Evolutionary conservation across 495 filamentous ascomycete genomes (phyloP).

Genomic region (Usnea hakonensis): DNA sequence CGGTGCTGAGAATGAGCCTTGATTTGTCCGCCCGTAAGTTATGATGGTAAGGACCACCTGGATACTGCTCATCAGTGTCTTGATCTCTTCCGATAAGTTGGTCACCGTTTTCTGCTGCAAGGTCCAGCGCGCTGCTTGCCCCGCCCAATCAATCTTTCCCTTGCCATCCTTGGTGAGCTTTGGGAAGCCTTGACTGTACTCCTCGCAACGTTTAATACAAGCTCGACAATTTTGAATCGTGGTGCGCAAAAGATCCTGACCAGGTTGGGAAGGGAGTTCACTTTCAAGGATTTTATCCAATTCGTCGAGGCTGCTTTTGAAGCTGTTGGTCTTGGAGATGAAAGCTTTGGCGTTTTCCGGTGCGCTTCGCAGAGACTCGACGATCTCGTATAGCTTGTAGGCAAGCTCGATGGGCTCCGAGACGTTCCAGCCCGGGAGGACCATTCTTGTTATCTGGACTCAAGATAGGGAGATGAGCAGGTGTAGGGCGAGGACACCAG

Average conservation of each 20-base stretch:
- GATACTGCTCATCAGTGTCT: constrained; percentile 4
- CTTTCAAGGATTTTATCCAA: constrained; percentile 10
- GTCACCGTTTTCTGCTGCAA: constrained; percentile 11
- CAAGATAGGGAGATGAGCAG: neutral
- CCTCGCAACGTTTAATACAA: constrained; percentile 15
- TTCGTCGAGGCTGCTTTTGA: constrained; percentile 4
- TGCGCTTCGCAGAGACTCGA: constrained; percentile 12
- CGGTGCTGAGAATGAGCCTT: neutral
- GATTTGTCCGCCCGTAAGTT: constrained; percentile 7
- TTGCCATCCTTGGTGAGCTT: constrained; percentile 13
- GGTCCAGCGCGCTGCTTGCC: constrained; percentile 8
- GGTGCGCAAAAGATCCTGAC: constrained; percentile 7
- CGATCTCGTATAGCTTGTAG: constrained; percentile 11
- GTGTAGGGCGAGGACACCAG: neutral
- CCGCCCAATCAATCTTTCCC: constrained; percentile 1
- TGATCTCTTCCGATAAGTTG: constrained; percentile 7
- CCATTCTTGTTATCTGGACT: constrained; percentile 2
- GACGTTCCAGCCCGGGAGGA: constrained; percentile 20
- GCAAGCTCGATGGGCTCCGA: constrained; percentile 18
- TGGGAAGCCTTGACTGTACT: constrained; percentile 12
- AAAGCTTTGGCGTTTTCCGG: constrained; percentile 19
- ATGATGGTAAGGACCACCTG: constrained; percentile 3
- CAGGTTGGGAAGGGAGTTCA: neutral
- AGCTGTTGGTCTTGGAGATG: constrained; percentile 10
- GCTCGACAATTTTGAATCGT: constrained; percentile 4